Base-by-base conservation (phyloP, 2,329 filamentous ascomycete species). In the Anthostomella pinea region DNA sequence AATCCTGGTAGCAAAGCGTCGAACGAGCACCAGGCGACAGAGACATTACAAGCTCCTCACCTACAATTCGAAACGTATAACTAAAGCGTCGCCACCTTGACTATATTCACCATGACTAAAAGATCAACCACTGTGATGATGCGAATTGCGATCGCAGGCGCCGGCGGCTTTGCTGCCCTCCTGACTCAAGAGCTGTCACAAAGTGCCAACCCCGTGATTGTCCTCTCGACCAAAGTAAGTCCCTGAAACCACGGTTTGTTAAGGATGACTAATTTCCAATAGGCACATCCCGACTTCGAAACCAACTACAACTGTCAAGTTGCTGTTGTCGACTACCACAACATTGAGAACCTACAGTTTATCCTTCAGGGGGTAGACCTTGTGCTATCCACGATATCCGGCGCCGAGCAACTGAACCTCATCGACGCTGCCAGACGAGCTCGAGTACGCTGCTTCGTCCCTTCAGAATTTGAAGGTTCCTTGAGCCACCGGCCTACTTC, bases 391-490 rank as follows among this genome's bases (percentile, higher is more conserved):
- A 89, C 84, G 1, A 77, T 89, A 31, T 75, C 75, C 2, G 83
- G 82, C 4, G 64, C 63, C 13, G 69, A 80, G 19, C 85, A 89
- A 56, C 69, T 87, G 28, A 77, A 78, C 43, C 73, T 89, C 20
- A 87, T 89, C 58, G 78, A 84, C 49, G 84, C 85, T 2, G 83
- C 85, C 1, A 75, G 80, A 11, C 66, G 71, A 33, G 77, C 74
- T 13, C 70, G 76, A 13, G 84, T 89, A 2, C 72, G 75, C 11
- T 73, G 78, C 22, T 89, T 89, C 53, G 79, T 86, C 3, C 84
- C 85, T 1, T 83, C 84, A 6, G 85, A 88, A 51, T 89, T 88
- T 49, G 83, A 87, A 63, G 85, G 85, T 2, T 67, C 68, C 20
- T 67, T 84, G 11, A 60, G 63, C 13, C 68, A 74, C 28, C 70